Percentiles rank a stretch among this genome's conserved stretches.
These are phyloP conservation scores for Noccaea caerulescens DNA, from an alignment of 345 rosid species.

Conservation along the genomic window DNA sequence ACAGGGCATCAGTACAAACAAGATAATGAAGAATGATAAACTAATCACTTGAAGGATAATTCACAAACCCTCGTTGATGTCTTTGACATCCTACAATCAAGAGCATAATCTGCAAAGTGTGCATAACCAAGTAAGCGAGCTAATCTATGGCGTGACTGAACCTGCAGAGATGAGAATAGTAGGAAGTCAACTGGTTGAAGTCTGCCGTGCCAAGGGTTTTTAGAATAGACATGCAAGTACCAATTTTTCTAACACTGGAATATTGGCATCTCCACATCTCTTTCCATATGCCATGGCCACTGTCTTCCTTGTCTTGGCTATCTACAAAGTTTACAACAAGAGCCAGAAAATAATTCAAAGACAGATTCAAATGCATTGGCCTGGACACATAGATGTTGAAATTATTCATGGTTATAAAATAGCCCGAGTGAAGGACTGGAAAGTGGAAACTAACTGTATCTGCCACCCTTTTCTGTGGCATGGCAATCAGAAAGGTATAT, in stretches of 20 bases:
- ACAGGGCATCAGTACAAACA: not conserved
- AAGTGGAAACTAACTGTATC: constrained; percentile 24
- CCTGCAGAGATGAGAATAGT: constrained; percentile 51
- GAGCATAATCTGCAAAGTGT: constrained; percentile 83
- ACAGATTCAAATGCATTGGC: constrained; percentile 23
- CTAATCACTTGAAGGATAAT: constrained; percentile 18
- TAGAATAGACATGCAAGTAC: constrained; percentile 48
- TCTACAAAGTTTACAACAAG: constrained; percentile 55
- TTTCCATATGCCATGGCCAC: constrained; percentile 80
- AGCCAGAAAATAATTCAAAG: constrained; percentile 22
- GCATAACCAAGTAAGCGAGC: constrained; percentile 86
- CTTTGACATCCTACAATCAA: constrained; percentile 82
- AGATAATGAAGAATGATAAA: constrained; percentile 18
- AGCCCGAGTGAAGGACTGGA: constrained; percentile 5
- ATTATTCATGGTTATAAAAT: not conserved
- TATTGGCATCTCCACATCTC: constrained; percentile 80
- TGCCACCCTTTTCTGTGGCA: constrained; percentile 3
- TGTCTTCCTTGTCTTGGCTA: constrained; percentile 80
- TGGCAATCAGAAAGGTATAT: constrained; percentile 27
- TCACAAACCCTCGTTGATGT: constrained; percentile 77
- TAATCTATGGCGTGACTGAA: constrained; percentile 80
- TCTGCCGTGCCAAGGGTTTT: constrained; percentile 5
- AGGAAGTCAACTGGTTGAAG: constrained; percentile 16
- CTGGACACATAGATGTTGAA: constrained; percentile 22
- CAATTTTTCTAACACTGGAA: constrained; percentile 74